These are phyloP conservation scores for Dendrobium nobile DNA, from an alignment of 106 monocot genomes.

Conservation along the genomic window DNA sequence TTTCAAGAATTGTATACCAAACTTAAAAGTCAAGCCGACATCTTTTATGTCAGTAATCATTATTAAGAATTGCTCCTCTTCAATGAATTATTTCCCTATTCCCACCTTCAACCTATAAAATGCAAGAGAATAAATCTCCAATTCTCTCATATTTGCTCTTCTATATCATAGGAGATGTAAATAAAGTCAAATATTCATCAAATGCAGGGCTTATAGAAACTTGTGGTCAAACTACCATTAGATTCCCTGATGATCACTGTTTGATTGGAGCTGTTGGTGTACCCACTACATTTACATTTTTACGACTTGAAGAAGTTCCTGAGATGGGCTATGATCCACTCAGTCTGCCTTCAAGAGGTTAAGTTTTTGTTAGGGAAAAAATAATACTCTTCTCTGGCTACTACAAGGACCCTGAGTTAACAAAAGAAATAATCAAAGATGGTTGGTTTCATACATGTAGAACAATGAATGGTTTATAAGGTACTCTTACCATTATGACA, in stretches of 20 bases:
- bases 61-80: no score
- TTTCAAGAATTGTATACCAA: no score
- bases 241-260: slow-evolving; percentile 54
- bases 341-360: slow-evolving; percentile 63
- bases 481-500: neutral
- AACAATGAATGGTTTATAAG: neutral
- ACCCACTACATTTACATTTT: slow-evolving; percentile 40
- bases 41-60: no score
- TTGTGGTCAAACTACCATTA: slow-evolving; percentile 49
- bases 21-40: no score
- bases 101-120: no score
- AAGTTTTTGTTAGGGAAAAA: slow-evolving; percentile 79
- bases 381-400: slow-evolving; percentile 79
- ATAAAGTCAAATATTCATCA: neutral
- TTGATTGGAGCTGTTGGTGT: slow-evolving; percentile 79
- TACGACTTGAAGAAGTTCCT: slow-evolving; percentile 73
- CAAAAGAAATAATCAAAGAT: slow-evolving; percentile 68
- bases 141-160: no score
- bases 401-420: slow-evolving; percentile 72
- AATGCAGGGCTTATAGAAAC: slow-evolving; percentile 75
- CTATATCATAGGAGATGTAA: no score
- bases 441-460: slow-evolving; percentile 98
- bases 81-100: no score
- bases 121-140: no score
- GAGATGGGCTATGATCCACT: slow-evolving; percentile 95